A percentile compares a stretch with the other conserved stretches of the same genome.
Conservation (phyloP, 805 yeast species). For the Saccharomycopsis malanga region DNA sequence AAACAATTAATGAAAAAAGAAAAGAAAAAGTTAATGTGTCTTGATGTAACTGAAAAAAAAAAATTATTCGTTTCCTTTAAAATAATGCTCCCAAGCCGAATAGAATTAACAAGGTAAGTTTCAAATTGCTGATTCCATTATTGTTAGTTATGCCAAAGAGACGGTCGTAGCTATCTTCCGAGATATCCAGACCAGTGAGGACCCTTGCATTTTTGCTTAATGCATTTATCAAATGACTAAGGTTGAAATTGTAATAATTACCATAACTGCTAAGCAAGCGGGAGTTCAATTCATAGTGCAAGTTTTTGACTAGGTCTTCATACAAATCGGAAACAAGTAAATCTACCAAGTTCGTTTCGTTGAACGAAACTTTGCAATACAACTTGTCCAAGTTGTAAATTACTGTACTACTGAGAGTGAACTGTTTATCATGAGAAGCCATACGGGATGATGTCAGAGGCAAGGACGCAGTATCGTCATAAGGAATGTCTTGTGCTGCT, state of each 20-base stretch:
- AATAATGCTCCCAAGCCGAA: slow-evolving; percentile 6
- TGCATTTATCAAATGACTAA: slow-evolving; percentile 3
- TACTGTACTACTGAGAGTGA: slow-evolving; percentile 17
- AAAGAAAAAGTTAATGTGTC: too few relatives aligned
- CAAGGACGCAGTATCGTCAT: not conserved
- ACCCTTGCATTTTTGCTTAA: slow-evolving; percentile 1
- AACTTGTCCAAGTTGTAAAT: slow-evolving; percentile 18
- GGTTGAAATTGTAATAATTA: slow-evolving; percentile 6
- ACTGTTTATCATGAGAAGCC: slow-evolving; percentile 22
- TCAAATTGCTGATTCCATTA: not conserved
- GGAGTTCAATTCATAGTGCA: slow-evolving; percentile 18
- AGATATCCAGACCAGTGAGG: not conserved
- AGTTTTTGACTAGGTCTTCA: slow-evolving; percentile 17
- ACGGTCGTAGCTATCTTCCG: not conserved
- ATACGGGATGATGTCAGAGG: too few relatives aligned
- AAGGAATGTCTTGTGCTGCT: not conserved
- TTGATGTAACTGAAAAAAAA: too few relatives aligned
- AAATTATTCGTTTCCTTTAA: too few relatives aligned
- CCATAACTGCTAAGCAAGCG: slow-evolving; percentile 2
- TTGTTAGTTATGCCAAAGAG: not conserved
- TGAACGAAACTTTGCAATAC: slow-evolving; percentile 16
- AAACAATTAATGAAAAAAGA: not conserved
- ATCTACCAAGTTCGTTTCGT: slow-evolving; percentile 16
- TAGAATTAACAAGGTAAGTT: slow-evolving; percentile 2
- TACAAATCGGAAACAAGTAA: slow-evolving; percentile 14